Evolutionary conservation across 1,139 yeast genomes (phyloP).

Genomic region (Meyerozyma elateridarum): DNA sequence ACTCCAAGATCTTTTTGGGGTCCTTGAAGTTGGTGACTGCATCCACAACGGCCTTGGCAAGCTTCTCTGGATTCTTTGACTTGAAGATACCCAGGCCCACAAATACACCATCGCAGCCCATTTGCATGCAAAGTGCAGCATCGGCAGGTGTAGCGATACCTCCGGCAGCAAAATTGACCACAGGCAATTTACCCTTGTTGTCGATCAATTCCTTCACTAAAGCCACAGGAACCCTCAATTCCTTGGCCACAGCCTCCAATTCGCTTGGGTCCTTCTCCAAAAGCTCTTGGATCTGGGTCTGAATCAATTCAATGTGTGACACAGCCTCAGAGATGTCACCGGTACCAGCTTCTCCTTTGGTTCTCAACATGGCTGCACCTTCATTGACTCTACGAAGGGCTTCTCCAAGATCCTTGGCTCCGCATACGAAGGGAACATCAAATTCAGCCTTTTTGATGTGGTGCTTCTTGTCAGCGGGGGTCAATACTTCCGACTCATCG

Average conservation of each 20-base stretch:
- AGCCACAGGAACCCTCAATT: slow-evolving; percentile 56
- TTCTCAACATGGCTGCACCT: slow-evolving; percentile 87
- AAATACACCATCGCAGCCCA: slow-evolving; percentile 89
- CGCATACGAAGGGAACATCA: slow-evolving; percentile 81
- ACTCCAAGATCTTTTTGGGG: slow-evolving; percentile 60
- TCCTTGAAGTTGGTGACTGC: slow-evolving; percentile 75
- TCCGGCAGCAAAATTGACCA: slow-evolving; percentile 87
- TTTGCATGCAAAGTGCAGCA: slow-evolving; percentile 84
- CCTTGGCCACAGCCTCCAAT: slow-evolving; percentile 46
- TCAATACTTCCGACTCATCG: slow-evolving; percentile 80
- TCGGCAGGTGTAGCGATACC: slow-evolving; percentile 90
- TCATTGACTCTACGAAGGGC: slow-evolving; percentile 77
- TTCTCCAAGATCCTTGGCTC: slow-evolving; percentile 80
- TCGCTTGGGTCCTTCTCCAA: slow-evolving; percentile 39
- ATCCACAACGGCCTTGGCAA: slow-evolving; percentile 77
- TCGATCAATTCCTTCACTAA: slow-evolving; percentile 49
- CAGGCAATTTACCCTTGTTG: slow-evolving; percentile 64
- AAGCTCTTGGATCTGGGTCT: slow-evolving; percentile 47
- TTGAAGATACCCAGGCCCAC: slow-evolving; percentile 90
- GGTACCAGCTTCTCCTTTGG: slow-evolving; percentile 89
- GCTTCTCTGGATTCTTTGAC: slow-evolving; percentile 66
- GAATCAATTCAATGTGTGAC: slow-evolving; percentile 62
- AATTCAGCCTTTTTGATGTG: slow-evolving; percentile 62
- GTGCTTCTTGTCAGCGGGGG: slow-evolving; percentile 70
- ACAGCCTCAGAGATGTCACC: slow-evolving; percentile 90